Conservation (phyloP, 495 filamentous ascomycete species). For the Penicillium lividum region DNA sequence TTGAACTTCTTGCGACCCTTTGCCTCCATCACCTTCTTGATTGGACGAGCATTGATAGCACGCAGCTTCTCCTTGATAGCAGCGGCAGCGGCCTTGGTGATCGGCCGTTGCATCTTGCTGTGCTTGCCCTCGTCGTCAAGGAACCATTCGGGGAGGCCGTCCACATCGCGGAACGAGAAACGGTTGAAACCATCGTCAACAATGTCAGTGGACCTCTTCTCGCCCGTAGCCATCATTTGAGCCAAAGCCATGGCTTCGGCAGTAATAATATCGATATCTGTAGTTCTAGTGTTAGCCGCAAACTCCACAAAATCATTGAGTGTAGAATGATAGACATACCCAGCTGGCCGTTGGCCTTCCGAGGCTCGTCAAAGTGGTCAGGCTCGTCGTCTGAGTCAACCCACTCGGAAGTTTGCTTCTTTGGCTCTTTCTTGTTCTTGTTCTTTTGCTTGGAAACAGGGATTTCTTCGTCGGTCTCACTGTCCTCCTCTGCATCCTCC, state of each 20-base stretch:
- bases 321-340: constrained; percentile 49
- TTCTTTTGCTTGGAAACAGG: constrained; percentile 21
- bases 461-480: constrained; percentile 22
- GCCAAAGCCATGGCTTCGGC: constrained; percentile 99
- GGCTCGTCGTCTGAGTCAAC: constrained; percentile 60
- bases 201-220: constrained; percentile 73
- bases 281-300: constrained; percentile 34
- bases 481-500: constrained; percentile 38
- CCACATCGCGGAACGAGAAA: constrained; percentile 82
- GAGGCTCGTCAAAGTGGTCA: constrained; percentile 64
- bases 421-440: constrained; percentile 29
- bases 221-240: constrained; percentile 82
- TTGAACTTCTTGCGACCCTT: constrained; percentile 96
- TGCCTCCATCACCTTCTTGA: constrained; percentile 98
- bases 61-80: constrained; percentile 96
- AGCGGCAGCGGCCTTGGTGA: constrained; percentile 81
- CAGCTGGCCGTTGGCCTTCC: constrained; percentile 65
- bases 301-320: not conserved
- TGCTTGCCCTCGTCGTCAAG: constrained; percentile 87
- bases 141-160: constrained; percentile 98
- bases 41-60: constrained; percentile 91
- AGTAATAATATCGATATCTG: constrained; percentile 96
- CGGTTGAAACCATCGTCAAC: constrained; percentile 94
- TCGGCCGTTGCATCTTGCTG: constrained; percentile 80
- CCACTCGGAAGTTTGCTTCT: constrained; percentile 58